Percentiles rank a stretch among this genome's conserved stretches.
phyloP scores from a whole-genome alignment of 495 filamentous ascomycete species.

The Tetracladium marchalianum region DNA sequence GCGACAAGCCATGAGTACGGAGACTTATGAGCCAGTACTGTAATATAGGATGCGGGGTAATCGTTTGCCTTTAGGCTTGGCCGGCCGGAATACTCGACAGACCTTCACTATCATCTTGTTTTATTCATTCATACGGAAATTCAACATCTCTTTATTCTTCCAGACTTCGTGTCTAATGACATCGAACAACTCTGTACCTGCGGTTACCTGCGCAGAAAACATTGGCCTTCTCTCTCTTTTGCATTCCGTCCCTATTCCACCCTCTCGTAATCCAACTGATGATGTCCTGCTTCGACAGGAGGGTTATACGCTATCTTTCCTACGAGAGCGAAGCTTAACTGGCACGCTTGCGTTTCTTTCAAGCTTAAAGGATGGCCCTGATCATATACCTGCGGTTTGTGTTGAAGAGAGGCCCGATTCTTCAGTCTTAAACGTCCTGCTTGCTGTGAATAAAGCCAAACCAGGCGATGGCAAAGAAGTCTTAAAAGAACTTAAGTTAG shows the following conservation, averaged over 20 bases:
- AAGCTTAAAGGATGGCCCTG: conserved; percentile 20
- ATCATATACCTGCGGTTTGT: conserved; percentile 28
- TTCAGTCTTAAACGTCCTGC: conserved; percentile 21
- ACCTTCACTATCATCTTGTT: too few relatives aligned
- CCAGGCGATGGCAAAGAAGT: conserved; percentile 4
- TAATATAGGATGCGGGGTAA: too few relatives aligned
- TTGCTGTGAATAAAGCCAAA: conserved; percentile 28
- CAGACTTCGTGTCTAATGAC: conserved; percentile 18
- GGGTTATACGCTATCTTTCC: conserved; percentile 22
- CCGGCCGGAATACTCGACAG: too few relatives aligned
- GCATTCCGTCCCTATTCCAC: conserved; percentile 17
- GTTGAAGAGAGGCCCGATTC: conserved; percentile 23
- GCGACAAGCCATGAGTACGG: too few relatives aligned
- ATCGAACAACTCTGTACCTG: conserved; percentile 2
- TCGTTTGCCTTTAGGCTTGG: too few relatives aligned
- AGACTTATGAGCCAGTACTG: too few relatives aligned
- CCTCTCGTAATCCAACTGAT: conserved; percentile 9
- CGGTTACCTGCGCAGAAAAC: conserved; percentile 19
- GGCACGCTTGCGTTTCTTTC: conserved; percentile 30
- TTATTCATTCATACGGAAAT: too few relatives aligned
- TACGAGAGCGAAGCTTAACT: conserved; percentile 22
- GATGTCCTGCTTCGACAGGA: conserved; percentile 2
- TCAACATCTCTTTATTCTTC: too few relatives aligned
- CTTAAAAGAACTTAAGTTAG: conserved; percentile 19
- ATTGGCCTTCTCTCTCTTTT: conserved; percentile 22